Percentiles rank a stretch among this genome's conserved stretches.
These are phyloP conservation scores for Paramyrothecium sp. DNA, from an alignment of 2,329 filamentous ascomycete genomes.

Conservation along the genomic window DNA sequence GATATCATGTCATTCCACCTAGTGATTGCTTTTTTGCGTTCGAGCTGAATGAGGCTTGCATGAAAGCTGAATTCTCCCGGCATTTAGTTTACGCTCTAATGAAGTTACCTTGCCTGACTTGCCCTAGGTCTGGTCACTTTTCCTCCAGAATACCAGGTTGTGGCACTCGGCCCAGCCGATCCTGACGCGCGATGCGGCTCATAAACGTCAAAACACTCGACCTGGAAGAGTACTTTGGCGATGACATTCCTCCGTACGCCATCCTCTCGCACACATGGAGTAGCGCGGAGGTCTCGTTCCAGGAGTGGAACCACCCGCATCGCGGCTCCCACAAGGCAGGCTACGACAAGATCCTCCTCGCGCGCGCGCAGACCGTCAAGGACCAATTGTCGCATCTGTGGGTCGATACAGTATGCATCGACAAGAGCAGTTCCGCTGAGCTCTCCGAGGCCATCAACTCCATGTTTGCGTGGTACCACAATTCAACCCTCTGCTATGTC, in stretches of 20 bases:
- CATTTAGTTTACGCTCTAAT: too few species aligned
- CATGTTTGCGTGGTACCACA: background rate
- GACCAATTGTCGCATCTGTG: background rate
- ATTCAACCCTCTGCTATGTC: background rate
- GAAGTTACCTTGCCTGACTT: too few species aligned
- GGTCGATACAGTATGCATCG: background rate
- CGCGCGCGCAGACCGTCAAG: constrained; percentile 11
- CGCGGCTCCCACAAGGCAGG: constrained; percentile 5
- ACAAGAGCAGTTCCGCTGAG: background rate
- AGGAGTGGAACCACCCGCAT: constrained; percentile 8
- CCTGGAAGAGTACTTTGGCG: constrained; percentile 13
- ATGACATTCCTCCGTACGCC: constrained; percentile 16
- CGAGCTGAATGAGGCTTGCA: too few species aligned
- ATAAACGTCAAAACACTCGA: constrained; percentile 17
- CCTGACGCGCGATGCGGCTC: constrained; percentile 16
- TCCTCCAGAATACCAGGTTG: background rate
- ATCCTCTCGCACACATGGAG: constrained; percentile 22
- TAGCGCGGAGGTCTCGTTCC: constrained; percentile 15
- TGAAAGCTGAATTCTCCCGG: too few species aligned
- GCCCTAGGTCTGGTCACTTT: too few species aligned
- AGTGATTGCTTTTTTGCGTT: too few species aligned
- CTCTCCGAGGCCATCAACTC: constrained; percentile 1
- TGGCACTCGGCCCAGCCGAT: background rate
- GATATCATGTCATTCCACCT: too few species aligned
- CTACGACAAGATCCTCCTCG: constrained; percentile 12